These are phyloP conservation scores for Westerdykella ornata DNA, from an alignment of 2,329 filamentous ascomycete genomes.

Conservation along the genomic window DNA sequence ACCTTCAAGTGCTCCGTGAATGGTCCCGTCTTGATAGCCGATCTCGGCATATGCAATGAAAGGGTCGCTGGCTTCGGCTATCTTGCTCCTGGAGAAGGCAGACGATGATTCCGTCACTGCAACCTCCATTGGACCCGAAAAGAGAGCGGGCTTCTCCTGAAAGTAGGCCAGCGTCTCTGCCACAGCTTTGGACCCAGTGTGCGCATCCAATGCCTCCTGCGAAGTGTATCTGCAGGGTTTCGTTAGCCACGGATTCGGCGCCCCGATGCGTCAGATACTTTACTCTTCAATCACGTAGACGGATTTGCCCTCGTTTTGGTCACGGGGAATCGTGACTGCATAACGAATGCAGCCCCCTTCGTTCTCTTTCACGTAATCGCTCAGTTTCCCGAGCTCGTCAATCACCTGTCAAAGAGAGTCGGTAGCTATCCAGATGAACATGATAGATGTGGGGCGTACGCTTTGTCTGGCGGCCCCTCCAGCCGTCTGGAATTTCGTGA, in stretches of 20 bases:
- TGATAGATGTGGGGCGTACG: conserved; percentile 1
- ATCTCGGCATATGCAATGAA: conserved; percentile 17
- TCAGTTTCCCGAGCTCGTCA: conserved; percentile 7
- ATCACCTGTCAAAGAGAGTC: conserved; percentile 7
- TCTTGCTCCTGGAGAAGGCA: conserved; percentile 11
- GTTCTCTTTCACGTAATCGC: conserved; percentile 7
- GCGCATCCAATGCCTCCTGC: conserved; percentile 15
- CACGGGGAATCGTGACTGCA: conserved; percentile 8
- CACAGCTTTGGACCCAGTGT: conserved; percentile 11
- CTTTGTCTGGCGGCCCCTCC: conserved; percentile 6
- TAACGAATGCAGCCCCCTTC: conserved; percentile 13
- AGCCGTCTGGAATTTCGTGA: conserved; percentile 8
- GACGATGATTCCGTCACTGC: conserved; percentile 7
- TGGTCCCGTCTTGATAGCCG: conserved; percentile 15
- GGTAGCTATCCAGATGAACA: not conserved
- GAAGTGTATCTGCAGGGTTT: conserved; percentile 13
- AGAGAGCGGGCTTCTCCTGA: conserved; percentile 5
- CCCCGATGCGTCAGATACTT: not conserved
- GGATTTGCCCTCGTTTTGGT: conserved; percentile 9
- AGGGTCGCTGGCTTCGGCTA: conserved; percentile 7
- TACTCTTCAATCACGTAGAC: conserved; percentile 18
- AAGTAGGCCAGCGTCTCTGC: conserved; percentile 10
- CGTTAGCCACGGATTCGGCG: not conserved
- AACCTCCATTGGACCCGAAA: conserved; percentile 7
- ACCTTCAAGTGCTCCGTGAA: conserved; percentile 11